Conservation (phyloP, 2,329 filamentous ascomycete genomes). For the Penicillium nordicum region DNA sequence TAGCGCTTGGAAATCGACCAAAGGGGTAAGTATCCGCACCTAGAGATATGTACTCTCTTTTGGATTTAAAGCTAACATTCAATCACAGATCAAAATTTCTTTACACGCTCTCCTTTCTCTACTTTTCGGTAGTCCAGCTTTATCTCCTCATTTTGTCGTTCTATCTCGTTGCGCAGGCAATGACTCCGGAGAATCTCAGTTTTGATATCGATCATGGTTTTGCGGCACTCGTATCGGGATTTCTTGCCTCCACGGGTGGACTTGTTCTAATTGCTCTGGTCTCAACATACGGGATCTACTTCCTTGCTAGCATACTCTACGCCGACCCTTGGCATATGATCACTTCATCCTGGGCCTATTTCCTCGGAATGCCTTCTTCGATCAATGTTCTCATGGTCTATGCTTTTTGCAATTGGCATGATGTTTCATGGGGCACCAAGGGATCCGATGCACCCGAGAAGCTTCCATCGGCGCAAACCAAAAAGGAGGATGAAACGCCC, state of each 20-base stretch:
- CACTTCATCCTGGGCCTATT: constrained; percentile 87
- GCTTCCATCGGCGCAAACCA: constrained; percentile 78
- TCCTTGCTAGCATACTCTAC: constrained; percentile 90
- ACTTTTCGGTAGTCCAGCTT: constrained; percentile 78
- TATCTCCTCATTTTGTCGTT: constrained; percentile 33
- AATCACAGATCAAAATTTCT: constrained; percentile 66
- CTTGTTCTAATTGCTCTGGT: constrained; percentile 88
- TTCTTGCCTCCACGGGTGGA: constrained; percentile 72
- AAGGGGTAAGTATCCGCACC: constrained; percentile 57
- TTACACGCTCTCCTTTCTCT: constrained; percentile 80
- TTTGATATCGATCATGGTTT: constrained; percentile 62
- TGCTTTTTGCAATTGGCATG: constrained; percentile 98
- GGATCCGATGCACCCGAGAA: constrained; percentile 89
- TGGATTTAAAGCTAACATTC: background rate
- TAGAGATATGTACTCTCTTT: background rate
- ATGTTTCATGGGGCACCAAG: constrained; percentile 98
- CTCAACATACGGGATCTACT: constrained; percentile 93
- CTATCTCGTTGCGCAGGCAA: constrained; percentile 81
- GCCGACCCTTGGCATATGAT: constrained; percentile 99
- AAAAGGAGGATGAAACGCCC: constrained; percentile 75
- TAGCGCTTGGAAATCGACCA: constrained; percentile 89
- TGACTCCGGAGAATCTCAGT: constrained; percentile 62
- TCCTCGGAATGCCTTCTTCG: constrained; percentile 88
- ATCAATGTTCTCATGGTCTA: constrained; percentile 99
- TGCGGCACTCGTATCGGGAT: constrained; percentile 65